Base-by-base conservation (phyloP, 1,284 basidiomycete genomes). In the Ustilago bromivora region DNA sequence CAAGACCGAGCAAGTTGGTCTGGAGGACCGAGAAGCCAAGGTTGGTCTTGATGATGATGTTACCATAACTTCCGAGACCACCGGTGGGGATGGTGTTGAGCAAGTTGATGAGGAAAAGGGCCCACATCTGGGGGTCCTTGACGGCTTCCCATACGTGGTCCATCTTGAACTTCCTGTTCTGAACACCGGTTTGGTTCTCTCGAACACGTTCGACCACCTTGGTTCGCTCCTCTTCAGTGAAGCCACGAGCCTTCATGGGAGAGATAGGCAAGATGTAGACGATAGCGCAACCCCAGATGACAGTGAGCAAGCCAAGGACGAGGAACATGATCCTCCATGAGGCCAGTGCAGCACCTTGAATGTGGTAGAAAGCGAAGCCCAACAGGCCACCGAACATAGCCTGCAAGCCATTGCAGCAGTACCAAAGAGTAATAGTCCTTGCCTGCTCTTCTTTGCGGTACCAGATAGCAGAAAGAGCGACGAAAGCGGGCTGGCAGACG, bases 291-390 rank as follows among this genome's bases (percentile, higher is more conserved):
- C 69, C 73, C 62, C 70, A 76, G 19, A 79, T 10, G 19, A 79
- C 38, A 15, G 82, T 83, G 43, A 79, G 43, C 31, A 61, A 19
- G 31, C 82, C 82, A 19, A 83, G 71, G 31, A 80, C 66, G 47
- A 83, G 55, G 80, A 90, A 90, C 36, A 90, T 82, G 34, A 89
- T 87, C 74, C 90, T 89, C 89, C 89, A 90, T 71, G 89, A 89
- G 62, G 89, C 88, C 35, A 90, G 81, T 2, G 84, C 85, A 2
- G 85, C 84, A 34, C 84, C 63, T 3, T 89, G 70, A 65, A 89
- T 87, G 57, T 89, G 89, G 47, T 74, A 83, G 46, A 83, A 78
- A 6, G 88, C 89, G 47, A 63, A 66, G 23, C 69, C 82, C 17
- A 82, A 23, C 52, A 71, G 41, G 2, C 82, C 76, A 4, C 79